A percentile compares a stretch with the other conserved stretches of the same genome.
These are phyloP conservation scores for Suhomyces wounanorum DNA, from an alignment of 1,139 yeast species.

Conservation along the genomic window DNA sequence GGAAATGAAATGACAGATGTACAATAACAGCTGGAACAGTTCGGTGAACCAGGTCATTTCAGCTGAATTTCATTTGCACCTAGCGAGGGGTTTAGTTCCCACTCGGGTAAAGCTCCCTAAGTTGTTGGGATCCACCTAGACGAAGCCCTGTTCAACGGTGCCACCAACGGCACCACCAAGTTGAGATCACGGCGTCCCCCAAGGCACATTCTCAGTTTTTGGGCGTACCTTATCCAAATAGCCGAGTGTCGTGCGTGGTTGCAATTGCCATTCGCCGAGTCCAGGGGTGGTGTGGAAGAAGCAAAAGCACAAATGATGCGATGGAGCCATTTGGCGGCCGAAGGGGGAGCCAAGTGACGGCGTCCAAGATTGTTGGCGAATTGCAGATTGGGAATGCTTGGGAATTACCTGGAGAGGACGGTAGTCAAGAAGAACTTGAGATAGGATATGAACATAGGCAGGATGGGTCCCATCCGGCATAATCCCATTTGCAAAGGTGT, in stretches of 20 bases:
- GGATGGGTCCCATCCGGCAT: neutral
- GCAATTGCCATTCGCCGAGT: constrained; percentile 2
- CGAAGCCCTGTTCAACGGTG: constrained; percentile 4
- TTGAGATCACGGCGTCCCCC: neutral
- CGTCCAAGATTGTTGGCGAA: neutral
- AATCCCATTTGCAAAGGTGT: constrained; percentile 1
- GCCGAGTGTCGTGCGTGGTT: constrained; percentile 2
- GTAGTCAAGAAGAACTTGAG: neutral
- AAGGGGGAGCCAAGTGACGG: neutral
- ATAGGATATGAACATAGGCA: neutral
- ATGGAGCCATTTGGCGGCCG: neutral
- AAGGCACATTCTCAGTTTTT: constrained; percentile 2
- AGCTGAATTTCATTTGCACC: neutral
- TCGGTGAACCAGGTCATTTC: neutral
- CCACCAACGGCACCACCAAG: constrained; percentile 1
- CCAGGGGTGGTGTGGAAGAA: constrained; percentile 1
- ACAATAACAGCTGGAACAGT: neutral
- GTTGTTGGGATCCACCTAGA: neutral
- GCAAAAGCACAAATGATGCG: neutral
- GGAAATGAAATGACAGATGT: neutral
- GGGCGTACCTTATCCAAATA: constrained; percentile 2
- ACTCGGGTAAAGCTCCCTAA: neutral
- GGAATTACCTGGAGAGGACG: neutral
- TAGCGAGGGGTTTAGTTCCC: neutral
- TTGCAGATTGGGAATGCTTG: neutral